Base-by-base conservation (phyloP, 257 asterid species). In the Anisodus tanguticus region DNA sequence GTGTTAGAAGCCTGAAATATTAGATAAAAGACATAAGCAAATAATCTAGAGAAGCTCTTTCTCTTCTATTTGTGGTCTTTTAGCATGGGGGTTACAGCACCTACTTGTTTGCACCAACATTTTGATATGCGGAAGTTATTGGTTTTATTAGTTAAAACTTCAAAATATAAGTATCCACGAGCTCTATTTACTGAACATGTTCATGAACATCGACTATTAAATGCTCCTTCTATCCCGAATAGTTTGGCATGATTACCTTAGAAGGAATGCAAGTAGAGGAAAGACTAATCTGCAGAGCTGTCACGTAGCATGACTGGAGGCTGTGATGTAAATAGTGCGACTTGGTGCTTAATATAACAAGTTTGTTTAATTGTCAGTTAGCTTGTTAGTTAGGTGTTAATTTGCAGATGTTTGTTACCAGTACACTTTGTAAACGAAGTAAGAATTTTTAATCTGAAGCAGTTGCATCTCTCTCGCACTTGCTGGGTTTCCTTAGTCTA, bases 1-100 rank as follows among this genome's bases (percentile, higher is more conserved):
- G 99, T 31, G 99, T 93, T 77, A 97, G 86, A 82, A 97, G 98
- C 99, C 99, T 97, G 97, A 87, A 88, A 86, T 5, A 53, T 35
- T 39, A 22, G 22, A 76, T 12, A 51, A 26, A 49, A 49, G 45
- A 11, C 81, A 31, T 4, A 51, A 49, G 45, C 8, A 12, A 39
- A 51, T 19, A 76, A 5, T 77, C 64, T 26, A 6, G 7, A 77
- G 15, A 54, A 53, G 4, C 15, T 47, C 12, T 47, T 77, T 77
- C 15, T 31, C 64, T 76, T 76, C 13, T 26, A 76, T 13, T 76
- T 76, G 51, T 26, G 6, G 49, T 49, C n/a, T 76, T 49, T 13
- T 26, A 47, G n/a, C 6, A 31, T 11, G 63, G 3, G 35, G 6
- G 60, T 10, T 22, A 47, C 6, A 19, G 31, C 59, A 19, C 11